Conservation (phyloP, 192 early-diverging fungal genomes). For the Podila horticola region DNA sequence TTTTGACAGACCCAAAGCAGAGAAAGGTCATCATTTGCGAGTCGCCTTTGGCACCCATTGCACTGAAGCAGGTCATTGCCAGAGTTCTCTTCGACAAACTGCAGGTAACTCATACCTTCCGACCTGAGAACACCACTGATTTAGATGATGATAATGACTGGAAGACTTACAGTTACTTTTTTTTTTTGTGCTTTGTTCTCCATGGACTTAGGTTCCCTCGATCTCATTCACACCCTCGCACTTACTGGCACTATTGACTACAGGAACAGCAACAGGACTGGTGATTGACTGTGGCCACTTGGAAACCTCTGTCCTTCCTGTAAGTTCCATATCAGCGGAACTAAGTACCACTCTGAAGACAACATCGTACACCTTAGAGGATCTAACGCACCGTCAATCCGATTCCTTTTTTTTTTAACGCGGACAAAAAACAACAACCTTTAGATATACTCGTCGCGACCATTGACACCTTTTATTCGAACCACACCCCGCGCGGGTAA, state of each 20-base stretch:
- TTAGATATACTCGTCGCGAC: constrained; percentile 75
- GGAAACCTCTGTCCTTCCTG: constrained; percentile 80
- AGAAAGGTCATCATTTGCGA: constrained; percentile 87
- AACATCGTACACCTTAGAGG: neutral
- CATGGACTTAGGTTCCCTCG: constrained; percentile 69
- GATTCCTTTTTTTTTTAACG: too few relatives aligned
- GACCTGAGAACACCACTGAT: too few relatives aligned
- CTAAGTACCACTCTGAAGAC: neutral
- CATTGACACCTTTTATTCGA: constrained; percentile 69
- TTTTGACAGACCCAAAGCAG: constrained; percentile 85
- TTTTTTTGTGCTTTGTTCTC: neutral
- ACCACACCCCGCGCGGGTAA: constrained; percentile 74
- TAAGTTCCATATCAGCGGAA: constrained; percentile 47
- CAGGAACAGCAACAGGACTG: constrained; percentile 80
- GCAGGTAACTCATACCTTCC: constrained; percentile 56
- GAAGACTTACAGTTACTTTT: too few relatives aligned
- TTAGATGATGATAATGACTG: too few relatives aligned
- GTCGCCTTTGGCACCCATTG: constrained; percentile 73
- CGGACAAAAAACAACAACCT: neutral
- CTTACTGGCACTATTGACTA: constrained; percentile 78
- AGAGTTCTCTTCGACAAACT: constrained; percentile 80
- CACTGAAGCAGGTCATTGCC: constrained; percentile 73
- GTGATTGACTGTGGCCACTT: constrained; percentile 90
- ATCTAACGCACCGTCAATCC: too few relatives aligned
- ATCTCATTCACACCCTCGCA: constrained; percentile 80